Conservation (phyloP, 192 early-diverging fungal species). For the Funneliformis mosseae region DNA sequence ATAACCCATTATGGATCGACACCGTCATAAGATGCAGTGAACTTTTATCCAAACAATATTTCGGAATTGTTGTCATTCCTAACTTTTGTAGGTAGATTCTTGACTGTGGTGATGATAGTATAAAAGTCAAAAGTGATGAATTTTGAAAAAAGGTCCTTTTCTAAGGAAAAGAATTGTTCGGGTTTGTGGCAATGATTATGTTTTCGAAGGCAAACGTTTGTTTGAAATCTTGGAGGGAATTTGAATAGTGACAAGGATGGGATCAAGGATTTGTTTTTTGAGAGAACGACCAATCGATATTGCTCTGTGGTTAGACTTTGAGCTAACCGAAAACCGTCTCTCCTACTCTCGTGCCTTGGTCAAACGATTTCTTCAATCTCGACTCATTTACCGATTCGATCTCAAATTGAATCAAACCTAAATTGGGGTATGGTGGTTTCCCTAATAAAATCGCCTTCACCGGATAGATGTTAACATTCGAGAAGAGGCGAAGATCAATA, state of each 20-base stretch:
- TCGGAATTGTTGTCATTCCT: slow-evolving; percentile 24
- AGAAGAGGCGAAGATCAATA: slow-evolving; percentile 7
- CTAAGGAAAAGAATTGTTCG: not conserved
- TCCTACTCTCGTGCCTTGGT: slow-evolving; percentile 11
- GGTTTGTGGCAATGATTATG: slow-evolving; percentile 21
- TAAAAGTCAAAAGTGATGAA: slow-evolving; percentile 19
- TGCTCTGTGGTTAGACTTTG: slow-evolving; percentile 25
- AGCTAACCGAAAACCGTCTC: slow-evolving; percentile 14
- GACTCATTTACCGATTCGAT: slow-evolving; percentile 3
- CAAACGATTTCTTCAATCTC: not conserved
- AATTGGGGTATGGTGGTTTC: slow-evolving; percentile 8
- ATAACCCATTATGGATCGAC: too few relatives aligned
- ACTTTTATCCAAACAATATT: slow-evolving; percentile 17
- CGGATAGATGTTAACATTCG: not conserved
- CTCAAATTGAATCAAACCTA: not conserved
- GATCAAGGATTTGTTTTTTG: not conserved
- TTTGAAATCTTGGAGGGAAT: not conserved
- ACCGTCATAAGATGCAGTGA: too few relatives aligned
- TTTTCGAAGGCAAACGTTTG: slow-evolving; percentile 21
- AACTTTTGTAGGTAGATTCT: slow-evolving; percentile 16
- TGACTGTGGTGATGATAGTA: slow-evolving; percentile 17
- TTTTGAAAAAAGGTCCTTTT: not conserved
- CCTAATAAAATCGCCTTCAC: slow-evolving; percentile 10
- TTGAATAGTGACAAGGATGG: not conserved
- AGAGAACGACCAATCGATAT: slow-evolving; percentile 22